Conservation (phyloP, 192 early-diverging fungal genomes). For the Backusella tuberculispora region DNA sequence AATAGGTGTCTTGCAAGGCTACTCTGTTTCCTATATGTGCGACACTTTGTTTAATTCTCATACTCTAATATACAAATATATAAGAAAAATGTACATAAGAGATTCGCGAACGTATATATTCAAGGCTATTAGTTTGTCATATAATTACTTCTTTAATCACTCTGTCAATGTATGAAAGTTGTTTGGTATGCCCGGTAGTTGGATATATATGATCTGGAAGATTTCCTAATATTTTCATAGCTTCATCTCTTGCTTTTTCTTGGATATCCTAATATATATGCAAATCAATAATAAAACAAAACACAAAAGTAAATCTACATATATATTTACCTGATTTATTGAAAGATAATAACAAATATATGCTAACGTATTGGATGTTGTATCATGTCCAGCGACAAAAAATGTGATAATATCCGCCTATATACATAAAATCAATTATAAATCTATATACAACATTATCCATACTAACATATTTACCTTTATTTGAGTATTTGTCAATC, state of each 20-base stretch:
- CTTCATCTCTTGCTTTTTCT: slow-evolving; percentile 31
- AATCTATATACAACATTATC: slow-evolving; percentile 47
- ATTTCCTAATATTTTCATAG: slow-evolving; percentile 25
- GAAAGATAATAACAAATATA: slow-evolving; percentile 52
- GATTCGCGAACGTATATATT: neutral
- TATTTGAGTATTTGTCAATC: slow-evolving; percentile 28
- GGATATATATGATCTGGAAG: neutral
- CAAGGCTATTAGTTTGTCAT: neutral
- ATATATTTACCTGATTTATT: slow-evolving; percentile 9
- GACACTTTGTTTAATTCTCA: slow-evolving; percentile 16
- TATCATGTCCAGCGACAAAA: slow-evolving; percentile 20
- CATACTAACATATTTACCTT: slow-evolving; percentile 38
- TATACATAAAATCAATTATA: neutral
- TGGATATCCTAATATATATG: slow-evolving; percentile 28
- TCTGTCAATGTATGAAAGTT: slow-evolving; percentile 20
- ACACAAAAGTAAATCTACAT: neutral
- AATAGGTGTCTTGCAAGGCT: slow-evolving; percentile 4
- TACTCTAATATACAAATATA: neutral
- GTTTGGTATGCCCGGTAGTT: slow-evolving; percentile 5
- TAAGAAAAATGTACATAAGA: no score
- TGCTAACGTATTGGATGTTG: slow-evolving; percentile 34
- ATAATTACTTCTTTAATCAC: slow-evolving; percentile 26
- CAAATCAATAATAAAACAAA: neutral
- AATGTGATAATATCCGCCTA: neutral
- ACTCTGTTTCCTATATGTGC: neutral